Percentiles rank a stretch among this genome's conserved stretches.
These are phyloP conservation scores for Polymyxa betae DNA, from an alignment of 208 protist genomes.

Conservation along the genomic window DNA sequence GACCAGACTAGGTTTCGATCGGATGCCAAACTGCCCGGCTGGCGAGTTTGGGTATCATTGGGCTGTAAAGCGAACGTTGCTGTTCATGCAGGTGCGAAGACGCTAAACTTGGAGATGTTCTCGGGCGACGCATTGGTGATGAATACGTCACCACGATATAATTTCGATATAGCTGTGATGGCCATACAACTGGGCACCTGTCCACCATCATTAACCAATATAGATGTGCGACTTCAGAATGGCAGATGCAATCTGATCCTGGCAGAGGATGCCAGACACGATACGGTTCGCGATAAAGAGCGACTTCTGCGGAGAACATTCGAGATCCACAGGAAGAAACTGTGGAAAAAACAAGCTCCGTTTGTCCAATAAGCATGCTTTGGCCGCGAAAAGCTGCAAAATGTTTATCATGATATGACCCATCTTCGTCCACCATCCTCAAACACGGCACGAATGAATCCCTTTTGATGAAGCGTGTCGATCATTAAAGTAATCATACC, in stretches of 20 bases:
- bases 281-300: not conserved
- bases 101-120: not conserved
- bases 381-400: not conserved
- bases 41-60: not conserved
- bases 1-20: not conserved
- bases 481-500: not conserved
- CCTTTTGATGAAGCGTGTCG: not conserved
- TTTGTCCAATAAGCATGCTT: not conserved
- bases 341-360: not conserved
- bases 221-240: not conserved
- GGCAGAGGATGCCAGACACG: not conserved
- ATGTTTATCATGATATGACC: not conserved
- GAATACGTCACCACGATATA: not conserved
- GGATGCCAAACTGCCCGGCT: not conserved
- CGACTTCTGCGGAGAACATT: conserved; percentile 1
- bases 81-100: not conserved
- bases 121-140: conserved; percentile 13
- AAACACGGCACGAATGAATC: not conserved
- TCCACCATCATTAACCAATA: not conserved
- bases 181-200: not conserved
- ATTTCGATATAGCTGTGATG: conserved; percentile 7
- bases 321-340: conserved; percentile 22
- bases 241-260: conserved; percentile 31
- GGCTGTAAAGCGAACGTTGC: conserved; percentile 2
- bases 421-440: not conserved